Conservation (phyloP, 2,329 filamentous ascomycete species). For the Aspergillus neotritici region DNA sequence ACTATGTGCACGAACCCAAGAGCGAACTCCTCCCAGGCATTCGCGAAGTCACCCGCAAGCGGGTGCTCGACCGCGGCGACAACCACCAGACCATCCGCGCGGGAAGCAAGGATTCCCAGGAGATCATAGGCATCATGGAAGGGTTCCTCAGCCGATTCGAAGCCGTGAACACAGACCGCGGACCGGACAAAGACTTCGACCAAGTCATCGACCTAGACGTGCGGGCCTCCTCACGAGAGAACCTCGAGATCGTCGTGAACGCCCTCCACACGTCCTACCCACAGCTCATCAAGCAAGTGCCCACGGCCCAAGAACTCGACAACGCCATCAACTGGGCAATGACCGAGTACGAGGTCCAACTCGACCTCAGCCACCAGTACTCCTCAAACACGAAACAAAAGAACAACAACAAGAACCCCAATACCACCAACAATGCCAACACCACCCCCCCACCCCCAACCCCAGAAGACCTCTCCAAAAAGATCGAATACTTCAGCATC, state of each 20-base stretch:
- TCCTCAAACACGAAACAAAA: constrained; percentile 37
- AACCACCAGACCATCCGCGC: constrained; percentile 98
- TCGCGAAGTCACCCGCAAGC: constrained; percentile 65
- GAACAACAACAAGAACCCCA: constrained; percentile 19
- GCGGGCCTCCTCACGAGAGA: constrained; percentile 67
- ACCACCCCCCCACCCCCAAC: constrained; percentile 16
- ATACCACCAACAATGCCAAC: constrained; percentile 11
- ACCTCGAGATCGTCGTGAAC: constrained; percentile 72
- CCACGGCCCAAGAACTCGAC: constrained; percentile 68
- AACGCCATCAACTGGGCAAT: constrained; percentile 69
- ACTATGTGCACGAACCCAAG: constrained; percentile 72
- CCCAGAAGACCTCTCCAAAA: constrained; percentile 42
- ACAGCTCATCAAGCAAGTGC: constrained; percentile 60
- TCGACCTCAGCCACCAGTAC: constrained; percentile 58
- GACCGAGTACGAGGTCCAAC: constrained; percentile 70
- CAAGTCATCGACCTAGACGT: constrained; percentile 79
- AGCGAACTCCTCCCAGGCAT: constrained; percentile 62
- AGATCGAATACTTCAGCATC: constrained; percentile 63
- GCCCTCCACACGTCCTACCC: constrained; percentile 73
- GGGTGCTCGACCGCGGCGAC: constrained; percentile 80
- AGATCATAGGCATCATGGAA: constrained; percentile 89
- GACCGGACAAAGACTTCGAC: constrained; percentile 80
- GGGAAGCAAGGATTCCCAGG: constrained; percentile 60
- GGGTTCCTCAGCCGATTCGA: constrained; percentile 86
- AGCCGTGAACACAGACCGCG: constrained; percentile 57